Base-by-base conservation (phyloP, 768 basidiomycete genomes). In the Omphalotus guepiniiformis region DNA sequence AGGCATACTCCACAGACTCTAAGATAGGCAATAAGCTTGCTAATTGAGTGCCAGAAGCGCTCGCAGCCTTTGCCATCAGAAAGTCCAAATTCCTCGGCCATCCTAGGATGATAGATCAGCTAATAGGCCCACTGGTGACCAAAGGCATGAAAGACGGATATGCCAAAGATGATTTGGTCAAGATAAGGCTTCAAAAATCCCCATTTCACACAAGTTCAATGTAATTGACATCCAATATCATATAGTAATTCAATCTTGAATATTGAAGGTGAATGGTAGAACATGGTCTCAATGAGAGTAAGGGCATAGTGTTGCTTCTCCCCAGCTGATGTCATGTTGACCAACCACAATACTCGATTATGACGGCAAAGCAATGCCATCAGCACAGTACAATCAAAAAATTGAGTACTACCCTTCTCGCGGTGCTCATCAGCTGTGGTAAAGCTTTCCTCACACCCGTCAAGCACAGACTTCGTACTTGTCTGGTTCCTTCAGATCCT, bases 91-190 rank as follows among this genome's bases (percentile, higher is more conserved):
- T 57, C 59, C 18, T 48, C 29, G 26, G 25, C 26, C 30, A 65
- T 61, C 3, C 65, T 48, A 3, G 69, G 71, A 45, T 71, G 63
- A 51, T 62, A 71, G 4, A 64, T 50, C 2, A 69, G 16, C 35
- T 69, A 66, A 44, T 68, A 70, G 8, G 63, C 54, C 69, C 70
- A 71, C 29, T 66, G 60, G 46, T 73, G 71, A 1, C 69, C 66
- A 48, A 66, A 72, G 0, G 66, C 65, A 59, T 73, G 70, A 51
- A 72, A 67, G 1, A 68, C 62, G 0, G 64, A 61, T 1, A 63
- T 58, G 4, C 50, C 60, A 42, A 63, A 69, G 0, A 34, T 15
- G 4, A 71, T 40, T 4, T 58, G 56, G n/a, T 48, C n/a, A 2
- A 61, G 34, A 32, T 62, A 55, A 2, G 57, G 47, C 1, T 53